These are phyloP conservation scores for Lachnum nothofagi DNA, from an alignment of 2,329 filamentous ascomycete genomes.

Conservation along the genomic window DNA sequence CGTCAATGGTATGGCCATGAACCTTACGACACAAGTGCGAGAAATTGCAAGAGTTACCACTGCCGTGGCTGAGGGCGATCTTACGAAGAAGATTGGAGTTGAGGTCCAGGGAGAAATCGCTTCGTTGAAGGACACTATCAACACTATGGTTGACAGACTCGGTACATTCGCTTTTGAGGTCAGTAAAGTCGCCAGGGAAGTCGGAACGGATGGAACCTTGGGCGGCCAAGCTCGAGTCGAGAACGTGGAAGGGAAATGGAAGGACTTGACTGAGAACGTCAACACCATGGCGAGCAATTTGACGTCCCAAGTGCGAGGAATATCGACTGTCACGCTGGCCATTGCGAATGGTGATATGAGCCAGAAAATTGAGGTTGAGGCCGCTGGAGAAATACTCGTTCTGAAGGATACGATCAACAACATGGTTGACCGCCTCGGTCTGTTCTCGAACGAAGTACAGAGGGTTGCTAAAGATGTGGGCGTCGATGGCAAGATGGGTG, in stretches of 20 bases:
- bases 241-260: conserved; percentile 96
- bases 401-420: conserved; percentile 97
- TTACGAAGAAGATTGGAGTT: conserved; percentile 93
- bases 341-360: conserved; percentile 95
- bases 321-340: conserved; percentile 88
- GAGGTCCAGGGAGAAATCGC: conserved; percentile 92
- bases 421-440: conserved; percentile 93
- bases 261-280: conserved; percentile 87
- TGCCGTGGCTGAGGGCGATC: conserved; percentile 86
- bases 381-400: conserved; percentile 88
- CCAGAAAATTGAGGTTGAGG: conserved; percentile 90
- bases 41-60: conserved; percentile 97
- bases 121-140: conserved; percentile 94
- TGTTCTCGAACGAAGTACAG: conserved; percentile 94
- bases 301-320: conserved; percentile 74
- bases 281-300: conserved; percentile 70
- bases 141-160: conserved; percentile 96
- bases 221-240: conserved; percentile 91
- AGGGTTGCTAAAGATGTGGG: conserved; percentile 93
- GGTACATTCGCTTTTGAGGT: conserved; percentile 96
- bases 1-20: conserved; percentile 98
- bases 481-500: conserved; percentile 97
- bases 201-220: conserved; percentile 91
- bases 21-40: conserved; percentile 93
- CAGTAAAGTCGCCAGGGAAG: conserved; percentile 89